Base-by-base conservation (phyloP, 805 yeast species). In the Candida ponderosae region DNA sequence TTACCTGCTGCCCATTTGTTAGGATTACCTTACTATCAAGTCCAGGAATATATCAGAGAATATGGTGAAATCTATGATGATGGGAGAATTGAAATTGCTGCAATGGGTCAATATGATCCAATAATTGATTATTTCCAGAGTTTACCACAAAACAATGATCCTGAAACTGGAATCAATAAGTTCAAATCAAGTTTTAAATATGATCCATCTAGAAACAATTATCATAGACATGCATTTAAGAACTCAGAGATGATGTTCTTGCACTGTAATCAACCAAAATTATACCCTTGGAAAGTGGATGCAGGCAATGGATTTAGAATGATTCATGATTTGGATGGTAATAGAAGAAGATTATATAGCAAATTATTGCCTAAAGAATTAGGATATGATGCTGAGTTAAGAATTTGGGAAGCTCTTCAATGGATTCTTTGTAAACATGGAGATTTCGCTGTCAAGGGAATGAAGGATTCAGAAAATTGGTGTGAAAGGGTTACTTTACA, bases 1-100 rank as follows among this genome's bases (percentile, higher is more conserved):
- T 63, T 79, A 37, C 84, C 87, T 0, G 84, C 87, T 1, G 81
- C 86, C 2, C 65, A 68, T 23, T 72, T 69, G 10, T 59, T 70
- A 23, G 56, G 59, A 2, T 57, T 71, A 36, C 60, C 67, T 1
- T 76, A 63, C 43, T 76, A 77, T 50, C 81, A 76, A 52, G 76
- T 77, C 8, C 62, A 70, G 34, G 71, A 66, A 44, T 62, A 62
- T 42, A 63, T 77, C 46, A 58, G 65, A 31, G 81, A 80, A 47
- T 77, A 40, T 79, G 83, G 36, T 60, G 17, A 29, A 11, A 26
- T 70, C 40, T 55, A 59, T 30, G 63, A 63, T 8, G 47, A 54
- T 18, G 51, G 45, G 14, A 44, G 40, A 2, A 68, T 68, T 46
- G 54, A 57, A 8, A 76, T 76, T n/a, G 63, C 72, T 8, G 75